phyloP scores from a whole-genome alignment of 108 stramenopile species.

The Skeletonema grethae region DNA sequence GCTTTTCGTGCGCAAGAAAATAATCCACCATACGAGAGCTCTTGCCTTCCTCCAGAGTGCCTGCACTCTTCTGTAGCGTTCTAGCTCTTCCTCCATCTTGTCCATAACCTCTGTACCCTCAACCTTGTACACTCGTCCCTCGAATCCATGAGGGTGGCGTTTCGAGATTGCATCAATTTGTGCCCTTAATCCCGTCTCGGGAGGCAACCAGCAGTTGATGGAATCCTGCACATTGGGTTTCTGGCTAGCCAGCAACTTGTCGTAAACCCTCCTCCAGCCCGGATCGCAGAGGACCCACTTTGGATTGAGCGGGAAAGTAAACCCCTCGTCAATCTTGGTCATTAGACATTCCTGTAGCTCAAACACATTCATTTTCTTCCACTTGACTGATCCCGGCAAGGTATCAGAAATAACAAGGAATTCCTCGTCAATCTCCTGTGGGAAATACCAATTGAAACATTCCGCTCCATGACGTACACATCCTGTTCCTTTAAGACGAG shows the following conservation, averaged over 20 bases:
- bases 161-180: constrained; percentile 57
- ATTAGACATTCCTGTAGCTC: constrained; percentile 52
- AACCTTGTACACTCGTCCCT: background rate
- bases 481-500: constrained; percentile 42
- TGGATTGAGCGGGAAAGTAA: constrained; percentile 63
- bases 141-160: constrained; percentile 64
- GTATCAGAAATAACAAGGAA: constrained; percentile 57
- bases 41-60: background rate
- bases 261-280: constrained; percentile 73
- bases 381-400: constrained; percentile 42
- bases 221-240: constrained; percentile 52
- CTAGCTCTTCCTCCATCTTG: constrained; percentile 6
- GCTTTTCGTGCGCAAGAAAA: background rate
- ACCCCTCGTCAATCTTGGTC: constrained; percentile 57
- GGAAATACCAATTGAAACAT: constrained; percentile 72
- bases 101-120: constrained; percentile 5
- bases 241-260: constrained; percentile 54
- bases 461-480: constrained; percentile 71
- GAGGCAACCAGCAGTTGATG: constrained; percentile 65
- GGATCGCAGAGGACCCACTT: constrained; percentile 75
- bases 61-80: background rate
- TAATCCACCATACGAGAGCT: background rate
- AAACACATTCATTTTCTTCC: constrained; percentile 49
- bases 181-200: constrained; percentile 54
- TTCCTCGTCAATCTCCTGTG: constrained; percentile 62